phyloP scores from a whole-genome alignment of 2,329 filamentous ascomycete species.

The Drechslerella coelobrocha region DNA sequence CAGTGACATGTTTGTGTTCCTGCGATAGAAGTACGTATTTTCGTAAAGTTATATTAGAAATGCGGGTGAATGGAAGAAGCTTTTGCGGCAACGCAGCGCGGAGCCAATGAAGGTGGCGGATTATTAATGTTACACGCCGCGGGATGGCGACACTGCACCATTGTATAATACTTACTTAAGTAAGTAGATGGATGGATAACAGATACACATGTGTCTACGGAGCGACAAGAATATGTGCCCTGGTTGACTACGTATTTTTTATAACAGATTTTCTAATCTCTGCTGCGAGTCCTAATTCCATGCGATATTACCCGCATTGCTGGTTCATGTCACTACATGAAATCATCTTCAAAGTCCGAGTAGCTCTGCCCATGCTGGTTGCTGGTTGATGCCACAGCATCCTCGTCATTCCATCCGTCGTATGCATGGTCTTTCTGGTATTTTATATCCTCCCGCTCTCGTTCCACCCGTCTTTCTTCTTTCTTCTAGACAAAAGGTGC shows the following conservation, averaged over 20 bases:
- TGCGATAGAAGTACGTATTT: neutral
- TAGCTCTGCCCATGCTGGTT: conserved; percentile 77
- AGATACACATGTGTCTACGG: too few relatives aligned
- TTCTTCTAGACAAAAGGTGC: conserved; percentile 72
- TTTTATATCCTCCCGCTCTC: conserved; percentile 86
- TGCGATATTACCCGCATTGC: conserved; percentile 3
- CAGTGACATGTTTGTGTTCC: conserved; percentile 28
- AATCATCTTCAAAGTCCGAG: conserved; percentile 84
- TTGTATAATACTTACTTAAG: neutral
- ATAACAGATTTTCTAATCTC: too few relatives aligned
- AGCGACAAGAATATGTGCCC: too few relatives aligned
- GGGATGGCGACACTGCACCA: neutral
- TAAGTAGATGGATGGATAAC: too few relatives aligned
- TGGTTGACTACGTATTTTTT: too few relatives aligned
- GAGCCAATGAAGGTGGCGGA: conserved; percentile 3
- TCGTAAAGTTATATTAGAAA: neutral
- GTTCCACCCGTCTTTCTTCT: conserved; percentile 73
- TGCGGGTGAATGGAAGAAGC: neutral
- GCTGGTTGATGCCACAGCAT: conserved; percentile 76
- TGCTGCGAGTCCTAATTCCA: neutral
- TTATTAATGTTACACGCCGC: neutral
- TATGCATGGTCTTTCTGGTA: conserved; percentile 98
- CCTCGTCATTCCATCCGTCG: conserved; percentile 85
- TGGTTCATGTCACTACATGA: conserved; percentile 88
- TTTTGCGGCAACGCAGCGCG: neutral